Base-by-base conservation (phyloP, 805 yeast genomes). In the Debaryomyces tyrocola region DNA sequence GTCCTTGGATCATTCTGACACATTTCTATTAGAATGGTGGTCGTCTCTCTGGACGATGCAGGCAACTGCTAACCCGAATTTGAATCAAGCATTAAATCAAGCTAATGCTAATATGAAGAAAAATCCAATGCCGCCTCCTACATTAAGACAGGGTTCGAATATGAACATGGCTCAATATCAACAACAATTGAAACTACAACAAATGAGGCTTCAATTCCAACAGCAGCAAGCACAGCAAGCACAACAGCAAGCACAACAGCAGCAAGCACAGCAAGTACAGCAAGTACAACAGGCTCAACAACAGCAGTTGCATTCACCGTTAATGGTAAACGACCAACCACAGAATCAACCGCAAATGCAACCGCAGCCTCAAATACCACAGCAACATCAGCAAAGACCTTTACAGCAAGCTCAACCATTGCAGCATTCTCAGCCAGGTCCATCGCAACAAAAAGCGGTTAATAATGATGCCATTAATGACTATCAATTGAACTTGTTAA, bases 11-110 rank as follows among this genome's bases (percentile, higher is more conserved):
- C n/a, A 12, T 18, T 17, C 18, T 6, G 79, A 77, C 17, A 70
- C 81, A 0, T 78, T 78, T 49, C 57, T 80, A 11, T 58, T 75
- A 40, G 83, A 80, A 51, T 80, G 85, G 85, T 80, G 83, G 82
- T 70, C 73, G 42, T 61, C 74, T 8, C 54, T 80, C 11, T 75
- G 80, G 77, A 66, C 77, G 12, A 47, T 76, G n/a, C 80, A 78
- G 51, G 66, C 74, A 8, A 73, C 69, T 43, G 70, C 79, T 31
- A 63, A 64, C 49, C 67, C 68, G 12, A 56, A 56, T 33, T 45
- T 66, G 46, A 63, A 63, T 40, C 69, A 62, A 40, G 29, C 57
- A 17, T 44, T 53, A 11, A 46, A 43, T 41, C 39, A 41, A 20
- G 40, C 33, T 12, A 33, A 31, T 27, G 12, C n/a, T 12, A 41